Evolutionary conservation across 805 yeast genomes (phyloP).

Genomic region (Candida ipomoeae): DNA sequence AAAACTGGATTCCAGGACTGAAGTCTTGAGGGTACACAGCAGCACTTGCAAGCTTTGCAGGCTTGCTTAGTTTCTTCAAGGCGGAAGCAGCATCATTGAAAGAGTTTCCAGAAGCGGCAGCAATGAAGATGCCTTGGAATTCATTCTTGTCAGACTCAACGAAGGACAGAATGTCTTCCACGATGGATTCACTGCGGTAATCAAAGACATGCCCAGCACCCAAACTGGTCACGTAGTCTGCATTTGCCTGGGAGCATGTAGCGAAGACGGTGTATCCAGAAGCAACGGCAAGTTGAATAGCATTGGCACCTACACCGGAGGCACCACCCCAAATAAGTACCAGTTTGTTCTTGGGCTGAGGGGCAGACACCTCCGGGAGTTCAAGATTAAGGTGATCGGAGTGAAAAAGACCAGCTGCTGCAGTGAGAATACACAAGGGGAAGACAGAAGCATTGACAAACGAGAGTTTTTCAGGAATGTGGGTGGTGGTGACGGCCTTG

Average conservation of each 20-base stretch:
- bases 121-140: conserved; percentile 11
- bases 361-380: neutral
- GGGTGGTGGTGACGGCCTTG: conserved; percentile 3
- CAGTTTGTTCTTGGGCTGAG: conserved; percentile 4
- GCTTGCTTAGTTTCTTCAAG: conserved; percentile 1
- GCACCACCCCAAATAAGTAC: conserved; percentile 14
- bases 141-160: conserved; percentile 1
- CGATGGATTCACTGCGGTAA: conserved; percentile 5
- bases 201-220: conserved; percentile 10
- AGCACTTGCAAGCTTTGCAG: conserved; percentile 5
- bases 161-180: conserved; percentile 4
- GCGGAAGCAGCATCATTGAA: conserved; percentile 7
- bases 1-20: conserved; percentile 1
- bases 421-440: conserved; percentile 9
- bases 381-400: conserved; percentile 6
- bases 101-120: conserved; percentile 9
- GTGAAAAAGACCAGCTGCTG: conserved; percentile 6
- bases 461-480: conserved; percentile 6
- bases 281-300: conserved; percentile 12
- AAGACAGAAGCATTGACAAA: conserved; percentile 9
- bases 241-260: conserved; percentile 8
- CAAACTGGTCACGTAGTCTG: conserved; percentile 1
- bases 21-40: conserved; percentile 7
- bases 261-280: conserved; percentile 10
- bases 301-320: conserved; percentile 10